These are phyloP conservation scores for Protomyces inouyei DNA, from an alignment of 1,139 yeast genomes.

Conservation along the genomic window DNA sequence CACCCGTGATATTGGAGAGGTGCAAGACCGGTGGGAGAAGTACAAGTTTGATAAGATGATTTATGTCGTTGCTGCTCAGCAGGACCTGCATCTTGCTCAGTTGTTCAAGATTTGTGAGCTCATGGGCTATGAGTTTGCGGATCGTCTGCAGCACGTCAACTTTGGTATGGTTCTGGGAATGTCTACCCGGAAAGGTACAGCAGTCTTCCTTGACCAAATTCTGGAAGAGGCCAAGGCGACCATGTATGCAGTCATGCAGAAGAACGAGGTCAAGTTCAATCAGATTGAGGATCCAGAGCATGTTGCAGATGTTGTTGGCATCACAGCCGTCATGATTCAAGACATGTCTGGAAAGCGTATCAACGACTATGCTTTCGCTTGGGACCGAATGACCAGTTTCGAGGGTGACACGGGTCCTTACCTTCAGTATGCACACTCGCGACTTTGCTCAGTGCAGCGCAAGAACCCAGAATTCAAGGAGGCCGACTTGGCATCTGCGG, in stretches of 20 bases:
- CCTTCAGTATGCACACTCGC: constrained; percentile 96
- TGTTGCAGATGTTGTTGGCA: constrained; percentile 93
- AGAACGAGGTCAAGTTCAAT: constrained; percentile 83
- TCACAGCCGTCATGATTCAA: constrained; percentile 97
- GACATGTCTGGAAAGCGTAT: constrained; percentile 98
- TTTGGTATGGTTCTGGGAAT: constrained; percentile 98
- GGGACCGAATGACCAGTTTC: constrained; percentile 97
- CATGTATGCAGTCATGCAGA: constrained; percentile 97
- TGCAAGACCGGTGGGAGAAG: constrained; percentile 77
- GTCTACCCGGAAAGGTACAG: constrained; percentile 98
- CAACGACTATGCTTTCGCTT: constrained; percentile 91
- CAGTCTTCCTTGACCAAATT: constrained; percentile 90
- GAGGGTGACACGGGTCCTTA: constrained; percentile 99
- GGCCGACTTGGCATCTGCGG: constrained; percentile 49
- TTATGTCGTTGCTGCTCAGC: constrained; percentile 93
- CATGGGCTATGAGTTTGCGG: constrained; percentile 88
- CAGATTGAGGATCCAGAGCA: constrained; percentile 93
- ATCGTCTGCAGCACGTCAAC: constrained; percentile 71
- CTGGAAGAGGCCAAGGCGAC: constrained; percentile 89
- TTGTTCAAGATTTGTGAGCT: constrained; percentile 91
- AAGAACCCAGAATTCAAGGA: constrained; percentile 47
- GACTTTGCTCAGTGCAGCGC: constrained; percentile 92
- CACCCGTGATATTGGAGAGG: constrained; percentile 97
- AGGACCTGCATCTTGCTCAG: constrained; percentile 90
- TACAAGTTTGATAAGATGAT: constrained; percentile 93